Conservation (phyloP, 768 basidiomycete species). For the Hydnomerulius pinastri region DNA sequence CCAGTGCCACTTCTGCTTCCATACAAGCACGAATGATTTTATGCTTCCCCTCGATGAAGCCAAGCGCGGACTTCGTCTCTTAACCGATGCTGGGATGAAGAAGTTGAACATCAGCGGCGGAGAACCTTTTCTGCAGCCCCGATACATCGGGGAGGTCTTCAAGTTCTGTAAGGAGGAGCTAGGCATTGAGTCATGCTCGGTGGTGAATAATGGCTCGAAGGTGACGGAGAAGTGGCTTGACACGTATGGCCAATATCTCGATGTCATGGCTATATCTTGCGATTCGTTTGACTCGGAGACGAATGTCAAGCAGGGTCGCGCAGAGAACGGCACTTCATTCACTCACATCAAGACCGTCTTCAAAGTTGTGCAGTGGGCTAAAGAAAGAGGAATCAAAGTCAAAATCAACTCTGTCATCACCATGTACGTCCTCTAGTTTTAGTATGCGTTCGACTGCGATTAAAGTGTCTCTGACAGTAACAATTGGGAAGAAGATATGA, state of each 20-base stretch:
- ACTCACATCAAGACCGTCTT: slow-evolving; percentile 37
- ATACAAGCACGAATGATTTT: slow-evolving; percentile 37
- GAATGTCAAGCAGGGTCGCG: slow-evolving; percentile 35
- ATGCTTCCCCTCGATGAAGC: slow-evolving; percentile 39
- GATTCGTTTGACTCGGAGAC: slow-evolving; percentile 40
- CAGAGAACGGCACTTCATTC: slow-evolving; percentile 32
- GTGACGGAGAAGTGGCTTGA: slow-evolving; percentile 45
- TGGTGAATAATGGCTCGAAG: slow-evolving; percentile 40
- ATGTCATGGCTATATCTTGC: slow-evolving; percentile 45
- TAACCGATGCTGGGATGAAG: slow-evolving; percentile 35
- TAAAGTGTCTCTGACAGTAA: slow-evolving; percentile 26
- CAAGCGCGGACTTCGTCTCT: slow-evolving; percentile 34
- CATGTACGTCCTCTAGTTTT: slow-evolving; percentile 12
- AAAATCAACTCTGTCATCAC: slow-evolving; percentile 41
- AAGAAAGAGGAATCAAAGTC: slow-evolving; percentile 36
- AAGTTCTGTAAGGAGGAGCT: slow-evolving; percentile 40
- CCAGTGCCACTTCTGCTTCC: slow-evolving; percentile 43
- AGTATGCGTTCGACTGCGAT: neutral
- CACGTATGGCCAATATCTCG: slow-evolving; percentile 39
- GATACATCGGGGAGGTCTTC: slow-evolving; percentile 41
- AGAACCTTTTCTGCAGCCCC: slow-evolving; percentile 39
- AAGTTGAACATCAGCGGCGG: slow-evolving; percentile 41
- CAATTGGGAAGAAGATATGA: slow-evolving; percentile 45
- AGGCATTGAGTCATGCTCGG: slow-evolving; percentile 35
- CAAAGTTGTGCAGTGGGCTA: slow-evolving; percentile 38